Percentiles rank a stretch among this genome's conserved stretches.
Evolutionary conservation across 352 stramenopile genomes (phyloP).

Genomic region (Phytopythium chamaehyphon): DNA sequence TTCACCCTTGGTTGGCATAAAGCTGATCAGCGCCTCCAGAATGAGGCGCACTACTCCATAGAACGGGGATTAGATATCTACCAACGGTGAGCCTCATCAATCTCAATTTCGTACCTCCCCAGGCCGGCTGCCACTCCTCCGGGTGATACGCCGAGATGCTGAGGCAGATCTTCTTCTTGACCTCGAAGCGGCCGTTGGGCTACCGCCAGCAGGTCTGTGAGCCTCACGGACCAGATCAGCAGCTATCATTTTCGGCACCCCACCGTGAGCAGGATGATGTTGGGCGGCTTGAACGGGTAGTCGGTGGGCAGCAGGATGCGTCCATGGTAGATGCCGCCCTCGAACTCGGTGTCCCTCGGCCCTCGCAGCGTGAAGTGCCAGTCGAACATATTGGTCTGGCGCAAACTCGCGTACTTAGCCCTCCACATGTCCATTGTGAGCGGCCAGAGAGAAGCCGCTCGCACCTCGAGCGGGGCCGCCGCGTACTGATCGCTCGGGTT

Average conservation of each 20-base stretch:
- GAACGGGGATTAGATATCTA: not conserved
- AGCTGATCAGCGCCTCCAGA: conserved; percentile 97
- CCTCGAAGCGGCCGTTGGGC: conserved; percentile 96
- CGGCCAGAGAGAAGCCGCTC: too few species aligned
- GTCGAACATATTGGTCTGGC: conserved; percentile 86
- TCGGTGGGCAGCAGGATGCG: conserved; percentile 94
- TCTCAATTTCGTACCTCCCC: conserved; percentile 42
- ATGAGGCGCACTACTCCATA: conserved; percentile 90
- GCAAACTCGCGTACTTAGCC: not conserved
- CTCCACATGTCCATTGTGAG: too few species aligned
- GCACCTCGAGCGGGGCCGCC: conserved; percentile 62
- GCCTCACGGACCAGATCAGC: conserved; percentile 3
- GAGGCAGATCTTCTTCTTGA: conserved; percentile 98
- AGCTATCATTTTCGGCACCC: too few species aligned
- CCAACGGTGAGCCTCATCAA: not conserved
- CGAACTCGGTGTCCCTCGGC: conserved; percentile 94
- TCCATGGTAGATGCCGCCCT: conserved; percentile 97
- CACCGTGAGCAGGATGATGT: conserved; percentile 97
- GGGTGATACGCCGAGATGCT: conserved; percentile 97
- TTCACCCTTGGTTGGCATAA: conserved; percentile 91
- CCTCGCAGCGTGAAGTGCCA: conserved; percentile 99
- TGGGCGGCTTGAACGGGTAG: conserved; percentile 96
- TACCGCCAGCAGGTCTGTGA: conserved; percentile 12
- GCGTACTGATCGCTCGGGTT: conserved; percentile 82
- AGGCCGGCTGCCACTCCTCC: conserved; percentile 96